Base-by-base conservation (phyloP, 306 rosid genomes). In the Spatholobus suberectus region DNA sequence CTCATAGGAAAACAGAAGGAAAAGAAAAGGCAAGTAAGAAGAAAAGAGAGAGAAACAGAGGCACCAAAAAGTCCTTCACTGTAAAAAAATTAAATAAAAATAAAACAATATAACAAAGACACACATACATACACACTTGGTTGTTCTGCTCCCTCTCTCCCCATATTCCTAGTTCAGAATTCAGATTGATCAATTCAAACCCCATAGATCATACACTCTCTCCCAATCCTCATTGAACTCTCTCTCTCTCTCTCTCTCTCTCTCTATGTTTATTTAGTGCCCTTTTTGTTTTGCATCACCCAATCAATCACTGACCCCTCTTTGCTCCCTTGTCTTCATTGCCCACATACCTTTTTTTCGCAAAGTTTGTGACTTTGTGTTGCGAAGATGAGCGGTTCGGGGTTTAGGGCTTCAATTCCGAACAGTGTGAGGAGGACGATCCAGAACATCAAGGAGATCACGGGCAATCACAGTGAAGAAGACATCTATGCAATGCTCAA, bases 401-500 rank as follows among this genome's bases (percentile, higher is more conserved):
- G 97, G 92, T 81, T 86, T 88, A 89, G 91, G 94, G 97, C 86
- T 94, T 86, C 98, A 86, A 94, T 92, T 90, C 94, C 99, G 2
- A 85, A 14, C 88, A 82, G 87, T 79, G 90, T 76, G 75, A 89
- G 80, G 91, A 91, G 83, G 87, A 87, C 77, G 96, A 91, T 96
- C 94, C 92, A 89, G 89, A 87, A 85, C 86, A 89, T 96, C 20
- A 90, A 90, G 81, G 99, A 96, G 96, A 92, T 96, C 91, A 73
- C 96, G 20, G 96, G 87, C 10, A 90, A 91, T 84, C 96, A 94
- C 77, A 92, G 91, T 86, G 96, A 94, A 26, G 97, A 92, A 24
- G 99, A 96, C 74, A 90, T 94, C 84, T 87, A 94, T 86, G 92
- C 98, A 91, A 94, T 94, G 98, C 99, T 96, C 67, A 91, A 82